Evolutionary conservation across 2,329 filamentous ascomycete genomes (phyloP).

Genomic region (Apiospora arundinis): DNA sequence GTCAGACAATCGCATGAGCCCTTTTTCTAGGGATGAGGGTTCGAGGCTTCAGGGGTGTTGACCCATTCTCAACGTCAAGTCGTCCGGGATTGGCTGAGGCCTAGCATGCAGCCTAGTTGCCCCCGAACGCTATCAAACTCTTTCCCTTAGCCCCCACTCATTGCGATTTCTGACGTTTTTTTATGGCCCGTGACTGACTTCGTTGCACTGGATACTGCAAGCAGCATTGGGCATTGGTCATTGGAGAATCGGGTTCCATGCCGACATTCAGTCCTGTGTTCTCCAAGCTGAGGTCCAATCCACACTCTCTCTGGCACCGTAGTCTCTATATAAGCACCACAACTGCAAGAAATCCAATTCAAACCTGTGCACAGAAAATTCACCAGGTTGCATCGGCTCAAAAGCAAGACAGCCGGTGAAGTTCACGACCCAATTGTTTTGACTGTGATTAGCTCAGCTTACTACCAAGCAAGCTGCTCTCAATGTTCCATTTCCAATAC

Average conservation of each 20-base stretch:
- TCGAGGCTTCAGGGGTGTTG: slow-evolving; percentile 9
- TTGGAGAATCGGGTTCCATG: neutral
- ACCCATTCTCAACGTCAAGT: slow-evolving; percentile 18
- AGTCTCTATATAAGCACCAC: too few relatives aligned
- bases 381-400: neutral
- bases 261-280: neutral
- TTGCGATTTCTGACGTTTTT: slow-evolving; percentile 19
- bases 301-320: too few relatives aligned
- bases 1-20: slow-evolving; percentile 5
- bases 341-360: too few relatives aligned
- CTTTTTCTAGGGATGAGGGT: slow-evolving; percentile 17
- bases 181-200: slow-evolving; percentile 11
- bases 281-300: too few relatives aligned
- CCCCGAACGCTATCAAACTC: slow-evolving; percentile 18
- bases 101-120: slow-evolving; percentile 9
- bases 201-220: neutral
- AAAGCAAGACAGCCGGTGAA: neutral
- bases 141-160: neutral
- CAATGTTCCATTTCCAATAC: neutral
- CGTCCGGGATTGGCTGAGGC: slow-evolving; percentile 3
- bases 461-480: neutral
- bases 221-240: neutral
- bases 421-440: neutral
- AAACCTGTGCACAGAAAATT: too few relatives aligned
- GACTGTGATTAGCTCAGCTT: neutral